phyloP scores from a whole-genome alignment of 768 basidiomycete genomes.

The Trametes cinnabarina region DNA sequence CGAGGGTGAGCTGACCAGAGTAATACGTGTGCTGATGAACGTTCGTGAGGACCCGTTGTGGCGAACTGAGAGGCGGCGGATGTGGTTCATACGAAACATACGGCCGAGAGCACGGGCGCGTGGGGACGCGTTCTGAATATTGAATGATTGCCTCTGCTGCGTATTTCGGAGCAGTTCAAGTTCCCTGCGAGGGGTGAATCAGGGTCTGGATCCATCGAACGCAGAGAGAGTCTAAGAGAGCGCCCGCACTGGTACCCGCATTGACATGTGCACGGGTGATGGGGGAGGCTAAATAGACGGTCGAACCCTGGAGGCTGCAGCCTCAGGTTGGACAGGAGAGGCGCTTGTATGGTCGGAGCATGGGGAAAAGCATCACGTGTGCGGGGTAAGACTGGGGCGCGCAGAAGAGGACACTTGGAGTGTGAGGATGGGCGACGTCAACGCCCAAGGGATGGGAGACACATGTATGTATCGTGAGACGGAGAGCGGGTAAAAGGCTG shows the following conservation, averaged over 20 bases:
- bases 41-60: conserved; percentile 1
- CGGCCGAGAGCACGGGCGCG: not conserved
- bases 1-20: conserved; percentile 8
- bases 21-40: conserved; percentile 8
- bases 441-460: conserved; percentile 9
- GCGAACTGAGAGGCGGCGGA: not conserved
- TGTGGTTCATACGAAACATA: conserved; percentile 4
- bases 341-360: conserved; percentile 8
- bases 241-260: not conserved
- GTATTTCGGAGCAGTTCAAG: not conserved
- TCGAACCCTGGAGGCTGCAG: too few relatives aligned
- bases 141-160: not conserved
- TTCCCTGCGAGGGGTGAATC: not conserved
- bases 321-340: conserved; percentile 4
- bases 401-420: not conserved
- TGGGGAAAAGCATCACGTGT: conserved; percentile 3
- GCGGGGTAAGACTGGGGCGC: not conserved
- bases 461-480: too few relatives aligned
- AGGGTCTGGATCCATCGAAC: not conserved
- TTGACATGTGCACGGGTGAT: not conserved
- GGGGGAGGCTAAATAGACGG: too few relatives aligned
- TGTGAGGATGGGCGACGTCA: conserved; percentile 5
- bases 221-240: not conserved
- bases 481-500: not conserved
- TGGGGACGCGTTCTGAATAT: not conserved